Conservation (phyloP, 345 rosid species). For the Rhizophora apiculata region DNA sequence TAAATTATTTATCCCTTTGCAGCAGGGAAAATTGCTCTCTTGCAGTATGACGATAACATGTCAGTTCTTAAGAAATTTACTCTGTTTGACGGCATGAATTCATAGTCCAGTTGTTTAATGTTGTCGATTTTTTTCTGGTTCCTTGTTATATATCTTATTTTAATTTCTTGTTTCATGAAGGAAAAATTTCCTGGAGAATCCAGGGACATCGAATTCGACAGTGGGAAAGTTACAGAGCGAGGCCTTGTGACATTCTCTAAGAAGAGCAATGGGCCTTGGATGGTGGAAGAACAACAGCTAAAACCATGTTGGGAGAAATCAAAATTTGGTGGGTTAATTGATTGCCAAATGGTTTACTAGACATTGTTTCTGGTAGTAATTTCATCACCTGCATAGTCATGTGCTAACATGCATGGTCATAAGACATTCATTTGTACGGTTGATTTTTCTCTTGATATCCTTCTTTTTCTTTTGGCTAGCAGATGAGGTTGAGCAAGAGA, state of each 20-base stretch:
- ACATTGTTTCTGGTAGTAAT: background rate
- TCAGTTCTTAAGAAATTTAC: too few species aligned
- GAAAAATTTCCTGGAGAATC: conserved; percentile 67
- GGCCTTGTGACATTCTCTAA: conserved; percentile 43
- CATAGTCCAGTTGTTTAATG: background rate
- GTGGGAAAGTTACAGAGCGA: conserved; percentile 48
- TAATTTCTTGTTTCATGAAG: conserved; percentile 28
- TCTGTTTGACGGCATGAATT: too few species aligned
- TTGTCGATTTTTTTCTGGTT: background rate
- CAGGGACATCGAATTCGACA: conserved; percentile 52
- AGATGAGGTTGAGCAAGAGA: conserved; percentile 55
- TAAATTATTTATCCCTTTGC: too few species aligned
- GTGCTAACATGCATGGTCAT: background rate
- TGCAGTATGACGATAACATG: too few species aligned
- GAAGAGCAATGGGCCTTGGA: conserved; percentile 73
- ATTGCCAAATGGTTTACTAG: background rate
- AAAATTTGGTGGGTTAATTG: conserved; percentile 43
- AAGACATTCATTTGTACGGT: background rate
- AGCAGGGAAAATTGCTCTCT: too few species aligned
- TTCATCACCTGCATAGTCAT: background rate
- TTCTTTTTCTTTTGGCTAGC: conserved; percentile 18
- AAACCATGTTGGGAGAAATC: conserved; percentile 77
- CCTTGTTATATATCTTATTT: background rate
- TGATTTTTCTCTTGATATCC: conserved; percentile 9
- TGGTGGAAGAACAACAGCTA: conserved; percentile 49